Percentiles rank a stretch among this genome's conserved stretches.
phyloP scores from a whole-genome alignment of 768 basidiomycete genomes.

The Hericium alpestre region DNA sequence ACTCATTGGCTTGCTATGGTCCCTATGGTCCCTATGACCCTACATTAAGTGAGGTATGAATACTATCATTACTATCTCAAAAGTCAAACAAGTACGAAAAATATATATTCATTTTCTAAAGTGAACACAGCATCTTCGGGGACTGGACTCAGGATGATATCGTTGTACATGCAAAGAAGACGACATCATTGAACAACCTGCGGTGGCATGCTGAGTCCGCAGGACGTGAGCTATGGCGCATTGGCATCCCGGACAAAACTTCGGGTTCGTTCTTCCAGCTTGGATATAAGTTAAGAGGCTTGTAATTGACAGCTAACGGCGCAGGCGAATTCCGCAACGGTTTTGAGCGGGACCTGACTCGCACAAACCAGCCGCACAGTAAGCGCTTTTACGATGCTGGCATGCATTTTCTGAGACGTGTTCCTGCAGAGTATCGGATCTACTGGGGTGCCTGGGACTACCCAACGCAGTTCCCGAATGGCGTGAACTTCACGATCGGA shows the following conservation, averaged over 20 bases:
- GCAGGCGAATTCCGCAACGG: conserved; percentile 19
- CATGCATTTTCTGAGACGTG: neutral
- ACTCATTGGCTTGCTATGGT: too few species aligned
- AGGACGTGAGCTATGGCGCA: conserved; percentile 19
- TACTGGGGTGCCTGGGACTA: conserved; percentile 23
- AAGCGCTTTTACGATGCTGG: neutral
- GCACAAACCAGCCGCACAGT: conserved; percentile 14
- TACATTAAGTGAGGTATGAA: too few species aligned
- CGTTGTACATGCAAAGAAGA: neutral
- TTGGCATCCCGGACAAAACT: conserved; percentile 18
- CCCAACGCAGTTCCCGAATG: conserved; percentile 18
- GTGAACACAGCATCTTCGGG: neutral
- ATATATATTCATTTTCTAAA: neutral
- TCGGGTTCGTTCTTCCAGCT: neutral
- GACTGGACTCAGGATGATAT: neutral
- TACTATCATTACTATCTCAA: too few species aligned
- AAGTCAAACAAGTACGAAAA: too few species aligned
- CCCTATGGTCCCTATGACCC: too few species aligned
- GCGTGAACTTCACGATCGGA: conserved; percentile 22
- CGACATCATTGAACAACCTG: neutral
- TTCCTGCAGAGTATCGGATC: conserved; percentile 12
- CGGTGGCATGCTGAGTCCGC: neutral
- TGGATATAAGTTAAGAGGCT: too few species aligned
- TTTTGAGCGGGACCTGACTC: conserved; percentile 14
- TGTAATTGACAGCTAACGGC: neutral